phyloP scores from a whole-genome alignment of 805 yeast genomes.

The Tetrapisispora namnaoensis region DNA sequence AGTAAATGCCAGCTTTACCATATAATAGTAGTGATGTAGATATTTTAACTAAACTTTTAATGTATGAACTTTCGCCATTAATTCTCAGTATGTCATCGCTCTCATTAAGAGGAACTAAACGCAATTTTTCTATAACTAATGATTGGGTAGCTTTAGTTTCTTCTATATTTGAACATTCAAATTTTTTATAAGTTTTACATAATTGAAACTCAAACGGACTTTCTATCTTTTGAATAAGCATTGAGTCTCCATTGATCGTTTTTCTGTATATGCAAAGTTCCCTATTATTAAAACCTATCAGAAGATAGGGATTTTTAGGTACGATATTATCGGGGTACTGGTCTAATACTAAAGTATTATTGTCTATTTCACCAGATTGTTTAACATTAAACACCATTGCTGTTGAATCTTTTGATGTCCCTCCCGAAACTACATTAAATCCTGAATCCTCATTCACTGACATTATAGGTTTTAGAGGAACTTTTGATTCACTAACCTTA shows the following conservation, averaged over 20 bases:
- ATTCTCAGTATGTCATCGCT: slow-evolving; percentile 14
- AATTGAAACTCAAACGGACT: background rate
- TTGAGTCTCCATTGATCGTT: slow-evolving; percentile 1
- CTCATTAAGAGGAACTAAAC: slow-evolving; percentile 14
- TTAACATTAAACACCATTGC: slow-evolving; percentile 27
- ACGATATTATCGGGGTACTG: slow-evolving; percentile 18
- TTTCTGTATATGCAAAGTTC: slow-evolving; percentile 9
- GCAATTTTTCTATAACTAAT: slow-evolving; percentile 16
- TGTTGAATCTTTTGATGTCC: slow-evolving; percentile 15
- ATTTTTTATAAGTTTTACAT: slow-evolving; percentile 6
- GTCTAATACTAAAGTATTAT: slow-evolving; percentile 23
- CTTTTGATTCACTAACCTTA: slow-evolving; percentile 20
- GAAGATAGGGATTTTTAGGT: slow-evolving; percentile 19
- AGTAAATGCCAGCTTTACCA: slow-evolving; percentile 13
- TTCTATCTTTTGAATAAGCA: background rate
- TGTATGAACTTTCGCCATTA: slow-evolving; percentile 18
- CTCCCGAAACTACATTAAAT: slow-evolving; percentile 25
- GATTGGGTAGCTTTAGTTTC: slow-evolving; percentile 5
- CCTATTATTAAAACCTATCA: slow-evolving; percentile 11
- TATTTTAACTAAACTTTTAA: slow-evolving; percentile 13
- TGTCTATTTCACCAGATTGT: slow-evolving; percentile 24
- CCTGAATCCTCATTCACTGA: slow-evolving; percentile 10
- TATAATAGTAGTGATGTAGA: slow-evolving; percentile 12
- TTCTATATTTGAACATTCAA: slow-evolving; percentile 2
- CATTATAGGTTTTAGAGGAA: slow-evolving; percentile 18